A percentile compares a stretch with the other conserved stretches of the same genome.
Conservation (phyloP, 441 rosid genomes). For the Croton laevigatus region DNA sequence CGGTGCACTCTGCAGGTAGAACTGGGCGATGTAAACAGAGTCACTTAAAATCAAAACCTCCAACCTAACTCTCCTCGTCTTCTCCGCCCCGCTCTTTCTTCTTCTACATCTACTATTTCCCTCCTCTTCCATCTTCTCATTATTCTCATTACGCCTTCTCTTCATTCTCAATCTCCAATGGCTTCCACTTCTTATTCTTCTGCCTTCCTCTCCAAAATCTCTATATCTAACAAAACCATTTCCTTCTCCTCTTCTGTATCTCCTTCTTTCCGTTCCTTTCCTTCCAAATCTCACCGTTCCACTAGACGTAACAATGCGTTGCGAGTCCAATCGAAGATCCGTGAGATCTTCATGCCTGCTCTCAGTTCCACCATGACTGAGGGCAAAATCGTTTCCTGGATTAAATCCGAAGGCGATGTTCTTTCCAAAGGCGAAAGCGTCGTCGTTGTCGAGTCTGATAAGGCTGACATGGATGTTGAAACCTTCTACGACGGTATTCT, state of each 20-base stretch:
- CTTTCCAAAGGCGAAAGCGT: constrained; percentile 93
- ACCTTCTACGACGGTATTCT: constrained; percentile 93
- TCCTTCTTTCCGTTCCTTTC: constrained; percentile 34
- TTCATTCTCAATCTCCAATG: constrained; percentile 18
- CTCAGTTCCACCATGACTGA: constrained; percentile 98
- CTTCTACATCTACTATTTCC: background rate
- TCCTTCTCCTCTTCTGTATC: constrained; percentile 37
- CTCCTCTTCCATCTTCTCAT: background rate
- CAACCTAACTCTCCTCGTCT: constrained; percentile 63
- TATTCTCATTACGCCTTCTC: background rate
- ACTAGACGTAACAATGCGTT: constrained; percentile 24
- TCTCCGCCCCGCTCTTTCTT: constrained; percentile 54
- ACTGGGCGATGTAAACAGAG: constrained; percentile 41
- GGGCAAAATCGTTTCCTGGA: constrained; percentile 96
- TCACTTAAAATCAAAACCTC: constrained; percentile 31
- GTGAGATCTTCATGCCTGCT: constrained; percentile 98
- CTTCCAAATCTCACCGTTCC: constrained; percentile 13
- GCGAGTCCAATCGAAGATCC: constrained; percentile 67
- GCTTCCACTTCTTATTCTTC: constrained; percentile 23
- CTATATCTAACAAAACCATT: constrained; percentile 33
- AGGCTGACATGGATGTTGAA: constrained; percentile 98
- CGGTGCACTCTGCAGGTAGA: background rate
- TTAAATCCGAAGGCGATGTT: constrained; percentile 87
- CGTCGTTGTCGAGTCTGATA: constrained; percentile 95
- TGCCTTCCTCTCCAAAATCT: constrained; percentile 39